These are phyloP conservation scores for Fusarium burgessii DNA, from an alignment of 2,329 filamentous ascomycete species.

Conservation along the genomic window DNA sequence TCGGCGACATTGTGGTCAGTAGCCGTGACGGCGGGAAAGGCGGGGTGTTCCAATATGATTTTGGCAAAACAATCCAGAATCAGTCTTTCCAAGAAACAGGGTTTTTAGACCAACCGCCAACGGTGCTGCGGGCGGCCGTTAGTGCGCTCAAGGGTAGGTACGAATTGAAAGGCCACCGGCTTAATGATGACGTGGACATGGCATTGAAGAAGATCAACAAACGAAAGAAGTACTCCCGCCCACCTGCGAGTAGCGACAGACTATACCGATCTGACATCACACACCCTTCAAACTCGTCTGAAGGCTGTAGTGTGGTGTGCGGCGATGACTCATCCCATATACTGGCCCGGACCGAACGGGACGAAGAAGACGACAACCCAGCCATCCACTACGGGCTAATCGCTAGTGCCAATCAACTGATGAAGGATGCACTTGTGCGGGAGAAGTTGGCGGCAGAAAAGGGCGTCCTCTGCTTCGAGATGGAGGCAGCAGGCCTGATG, in stretches of 20 bases:
- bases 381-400: constrained; percentile 39
- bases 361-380: constrained; percentile 20
- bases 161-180: not conserved
- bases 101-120: not conserved
- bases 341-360: not conserved
- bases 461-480: not conserved
- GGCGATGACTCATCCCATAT: not conserved
- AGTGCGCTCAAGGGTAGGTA: not conserved
- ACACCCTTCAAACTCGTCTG: not conserved
- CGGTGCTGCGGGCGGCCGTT: not conserved
- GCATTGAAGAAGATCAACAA: not conserved
- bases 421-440: constrained; percentile 15
- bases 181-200: not conserved
- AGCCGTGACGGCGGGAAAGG: not conserved
- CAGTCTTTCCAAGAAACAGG: not conserved
- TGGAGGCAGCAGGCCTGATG: not conserved
- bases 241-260: not conserved
- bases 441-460: constrained; percentile 1
- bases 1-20: not conserved
- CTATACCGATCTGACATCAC: not conserved
- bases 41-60: not conserved
- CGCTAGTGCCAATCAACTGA: constrained; percentile 30
- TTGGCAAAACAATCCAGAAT: not conserved
- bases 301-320: too few relatives aligned
- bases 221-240: not conserved